Evolutionary conservation across 2,329 filamentous ascomycete species (phyloP).

Genomic region (Epichloe elymi): DNA sequence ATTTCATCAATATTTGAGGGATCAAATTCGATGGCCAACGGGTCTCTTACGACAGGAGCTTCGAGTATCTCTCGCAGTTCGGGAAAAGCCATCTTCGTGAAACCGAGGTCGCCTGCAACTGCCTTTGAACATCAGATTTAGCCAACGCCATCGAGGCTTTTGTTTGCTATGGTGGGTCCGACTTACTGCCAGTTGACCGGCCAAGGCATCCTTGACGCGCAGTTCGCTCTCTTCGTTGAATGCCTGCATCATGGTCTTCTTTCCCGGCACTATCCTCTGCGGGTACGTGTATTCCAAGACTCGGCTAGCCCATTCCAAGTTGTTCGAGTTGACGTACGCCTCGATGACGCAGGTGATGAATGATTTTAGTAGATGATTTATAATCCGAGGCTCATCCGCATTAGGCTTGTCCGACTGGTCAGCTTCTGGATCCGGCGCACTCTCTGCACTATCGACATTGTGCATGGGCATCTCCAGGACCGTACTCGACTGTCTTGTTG

Average conservation of each 20-base stretch:
- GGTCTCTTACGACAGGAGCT: constrained; percentile 28
- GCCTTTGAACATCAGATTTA: constrained; percentile 28
- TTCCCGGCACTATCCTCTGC: constrained; percentile 46
- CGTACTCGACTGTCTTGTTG: constrained; percentile 44
- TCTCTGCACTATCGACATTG: constrained; percentile 39
- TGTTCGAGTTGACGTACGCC: constrained; percentile 52
- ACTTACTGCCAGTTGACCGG: constrained; percentile 58
- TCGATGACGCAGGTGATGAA: constrained; percentile 71
- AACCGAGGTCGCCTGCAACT: constrained; percentile 48
- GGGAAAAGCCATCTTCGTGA: constrained; percentile 31
- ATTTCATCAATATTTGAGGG: constrained; percentile 36
- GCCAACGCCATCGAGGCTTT: background rate
- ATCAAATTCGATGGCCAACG: constrained; percentile 33
- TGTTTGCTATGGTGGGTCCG: background rate
- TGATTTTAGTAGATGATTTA: constrained; percentile 53
- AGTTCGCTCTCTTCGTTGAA: constrained; percentile 52
- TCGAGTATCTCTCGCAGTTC: constrained; percentile 33
- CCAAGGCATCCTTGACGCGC: constrained; percentile 47
- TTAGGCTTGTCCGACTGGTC: constrained; percentile 21
- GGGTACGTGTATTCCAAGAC: constrained; percentile 58
- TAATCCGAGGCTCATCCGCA: constrained; percentile 46
- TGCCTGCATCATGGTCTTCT: constrained; percentile 45
- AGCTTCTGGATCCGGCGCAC: constrained; percentile 50
- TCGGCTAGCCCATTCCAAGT: constrained; percentile 48
- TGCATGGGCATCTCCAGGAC: constrained; percentile 40